Conservation (phyloP, 2,329 filamentous ascomycete species). For the Cytospora leucostoma region DNA sequence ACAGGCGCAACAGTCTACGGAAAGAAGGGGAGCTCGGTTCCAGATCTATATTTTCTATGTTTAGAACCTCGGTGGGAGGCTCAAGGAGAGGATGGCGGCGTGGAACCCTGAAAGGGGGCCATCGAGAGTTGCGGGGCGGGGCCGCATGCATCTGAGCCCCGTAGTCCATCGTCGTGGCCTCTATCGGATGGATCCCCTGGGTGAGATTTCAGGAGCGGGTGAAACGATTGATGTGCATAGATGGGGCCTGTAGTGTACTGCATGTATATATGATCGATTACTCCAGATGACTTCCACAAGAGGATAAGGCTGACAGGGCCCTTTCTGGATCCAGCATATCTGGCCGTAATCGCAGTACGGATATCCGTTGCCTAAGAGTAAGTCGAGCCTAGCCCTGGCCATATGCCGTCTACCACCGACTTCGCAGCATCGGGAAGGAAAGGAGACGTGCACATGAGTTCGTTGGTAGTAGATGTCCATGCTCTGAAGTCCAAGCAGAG, state of each 20-base stretch:
- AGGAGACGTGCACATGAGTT: background rate
- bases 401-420: background rate
- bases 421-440: background rate
- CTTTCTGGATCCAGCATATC: background rate
- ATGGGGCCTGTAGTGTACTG: too few relatives aligned
- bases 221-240: constrained; percentile 1
- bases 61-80: constrained; percentile 3
- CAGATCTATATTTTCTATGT: background rate
- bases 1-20: background rate
- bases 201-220: constrained; percentile 19
- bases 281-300: background rate
- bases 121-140: constrained; percentile 7
- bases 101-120: constrained; percentile 4
- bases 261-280: background rate
- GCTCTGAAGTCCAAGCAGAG: background rate
- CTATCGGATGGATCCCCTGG: constrained; percentile 9
- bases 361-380: too few relatives aligned
- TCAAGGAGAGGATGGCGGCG: background rate
- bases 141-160: constrained; percentile 17
- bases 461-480: background rate
- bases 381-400: background rate
- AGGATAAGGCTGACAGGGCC: background rate
- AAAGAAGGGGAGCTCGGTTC: too few relatives aligned
- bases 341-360: background rate
- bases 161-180: constrained; percentile 2